phyloP scores from a whole-genome alignment of 495 filamentous ascomycete genomes.

The Podospora appendiculata region DNA sequence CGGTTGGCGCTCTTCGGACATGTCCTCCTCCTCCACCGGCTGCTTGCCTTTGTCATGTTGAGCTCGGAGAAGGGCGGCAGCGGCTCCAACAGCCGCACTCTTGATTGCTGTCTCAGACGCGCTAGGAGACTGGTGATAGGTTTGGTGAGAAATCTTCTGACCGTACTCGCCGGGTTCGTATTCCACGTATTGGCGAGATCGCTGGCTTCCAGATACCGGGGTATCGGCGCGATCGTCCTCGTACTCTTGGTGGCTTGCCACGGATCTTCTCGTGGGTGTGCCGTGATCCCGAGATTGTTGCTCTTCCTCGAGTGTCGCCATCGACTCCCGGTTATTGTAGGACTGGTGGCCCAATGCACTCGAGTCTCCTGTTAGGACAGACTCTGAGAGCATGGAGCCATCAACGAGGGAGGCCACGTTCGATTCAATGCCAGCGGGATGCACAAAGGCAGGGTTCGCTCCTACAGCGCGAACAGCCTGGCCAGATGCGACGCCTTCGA shows the following conservation, averaged over 20 bases:
- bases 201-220: slow-evolving; percentile 20
- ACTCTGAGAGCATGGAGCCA: slow-evolving; percentile 74
- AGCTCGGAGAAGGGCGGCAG: slow-evolving; percentile 35
- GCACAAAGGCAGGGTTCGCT: slow-evolving; percentile 67
- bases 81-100: slow-evolving; percentile 41
- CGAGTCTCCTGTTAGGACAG: slow-evolving; percentile 52
- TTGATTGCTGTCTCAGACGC: slow-evolving; percentile 45
- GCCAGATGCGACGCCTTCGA: slow-evolving; percentile 54
- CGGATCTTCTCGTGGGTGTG: slow-evolving; percentile 31
- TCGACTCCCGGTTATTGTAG: slow-evolving; percentile 26
- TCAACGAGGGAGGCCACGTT: slow-evolving; percentile 82
- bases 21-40: slow-evolving; percentile 20
- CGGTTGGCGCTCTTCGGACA: slow-evolving; percentile 13
- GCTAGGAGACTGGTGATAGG: slow-evolving; percentile 36
- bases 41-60: slow-evolving; percentile 29
- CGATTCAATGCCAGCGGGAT: slow-evolving; percentile 71
- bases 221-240: slow-evolving; percentile 19
- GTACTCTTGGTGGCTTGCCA: slow-evolving; percentile 22
- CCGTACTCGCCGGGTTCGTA: slow-evolving; percentile 50
- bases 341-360: slow-evolving; percentile 21
- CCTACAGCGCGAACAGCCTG: slow-evolving; percentile 61
- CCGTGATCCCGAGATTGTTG: slow-evolving; percentile 13
- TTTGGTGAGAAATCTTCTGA: slow-evolving; percentile 37
- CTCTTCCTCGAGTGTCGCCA: slow-evolving; percentile 28
- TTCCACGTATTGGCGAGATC: slow-evolving; percentile 23